Percentiles rank a stretch among this genome's conserved stretches.
Evolutionary conservation across 176 grass and related monocot genomes (phyloP).

Genomic region (Leersia perrieri): DNA sequence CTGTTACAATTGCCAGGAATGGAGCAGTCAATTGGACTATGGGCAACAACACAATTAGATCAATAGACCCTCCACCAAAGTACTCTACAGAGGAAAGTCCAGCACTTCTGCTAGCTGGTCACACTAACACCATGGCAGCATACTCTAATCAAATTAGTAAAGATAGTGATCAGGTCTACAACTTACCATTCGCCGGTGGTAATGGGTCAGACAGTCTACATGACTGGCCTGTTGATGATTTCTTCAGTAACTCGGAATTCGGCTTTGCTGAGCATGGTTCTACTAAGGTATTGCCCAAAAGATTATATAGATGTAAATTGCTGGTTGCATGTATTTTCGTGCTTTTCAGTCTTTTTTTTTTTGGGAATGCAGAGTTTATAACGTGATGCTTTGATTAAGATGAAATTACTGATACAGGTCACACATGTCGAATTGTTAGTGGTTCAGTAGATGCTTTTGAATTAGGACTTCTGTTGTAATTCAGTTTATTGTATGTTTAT

Average conservation of each 20-base stretch:
- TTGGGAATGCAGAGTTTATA: not conserved
- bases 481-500: constrained; percentile 8
- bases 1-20: constrained; percentile 25
- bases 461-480: not conserved
- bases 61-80: constrained; percentile 23
- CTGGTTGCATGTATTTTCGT: not conserved
- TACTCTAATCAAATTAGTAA: constrained; percentile 47
- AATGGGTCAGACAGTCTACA: constrained; percentile 35
- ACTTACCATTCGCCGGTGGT: constrained; percentile 41
- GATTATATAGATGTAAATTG: not conserved
- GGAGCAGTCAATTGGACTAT: constrained; percentile 27
- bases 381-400: not conserved
- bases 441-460: constrained; percentile 3
- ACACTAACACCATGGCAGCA: constrained; percentile 21
- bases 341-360: not conserved
- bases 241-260: constrained; percentile 58
- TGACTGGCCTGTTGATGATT: constrained; percentile 65
- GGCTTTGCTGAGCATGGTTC: constrained; percentile 56
- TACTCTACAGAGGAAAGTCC: constrained; percentile 23
- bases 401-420: not conserved
- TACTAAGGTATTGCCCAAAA: constrained; percentile 56
- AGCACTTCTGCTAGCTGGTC: constrained; percentile 29
- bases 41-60: constrained; percentile 1
- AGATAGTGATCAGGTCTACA: constrained; percentile 28
- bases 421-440: not conserved